These are phyloP conservation scores for Clathrus columnatus DNA, from an alignment of 768 basidiomycete genomes.

Conservation along the genomic window DNA sequence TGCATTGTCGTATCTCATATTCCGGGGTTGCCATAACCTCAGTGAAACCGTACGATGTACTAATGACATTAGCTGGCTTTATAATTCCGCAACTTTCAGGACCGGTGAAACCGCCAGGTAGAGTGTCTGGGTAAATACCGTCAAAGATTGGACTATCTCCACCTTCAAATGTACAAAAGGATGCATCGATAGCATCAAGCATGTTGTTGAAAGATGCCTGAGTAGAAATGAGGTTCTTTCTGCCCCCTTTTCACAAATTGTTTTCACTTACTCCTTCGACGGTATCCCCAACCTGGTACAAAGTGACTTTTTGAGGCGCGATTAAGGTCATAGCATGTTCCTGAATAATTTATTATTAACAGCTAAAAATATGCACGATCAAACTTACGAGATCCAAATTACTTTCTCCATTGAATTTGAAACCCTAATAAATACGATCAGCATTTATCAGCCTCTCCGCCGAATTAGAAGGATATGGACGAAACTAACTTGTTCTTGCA, in stretches of 20 bases:
- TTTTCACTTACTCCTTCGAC: constrained; percentile 25
- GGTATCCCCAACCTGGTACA: constrained; percentile 39
- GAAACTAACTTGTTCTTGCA: constrained; percentile 20
- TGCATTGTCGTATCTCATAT: constrained; percentile 1
- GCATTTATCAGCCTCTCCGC: not conserved
- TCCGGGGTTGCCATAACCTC: constrained; percentile 28
- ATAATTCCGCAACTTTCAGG: constrained; percentile 30
- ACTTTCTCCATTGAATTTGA: constrained; percentile 53
- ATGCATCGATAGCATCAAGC: constrained; percentile 37
- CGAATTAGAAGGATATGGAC: not conserved
- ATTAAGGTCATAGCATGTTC: constrained; percentile 20
- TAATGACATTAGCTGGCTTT: constrained; percentile 33
- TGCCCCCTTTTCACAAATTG: constrained; percentile 2
- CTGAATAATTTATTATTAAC: not conserved
- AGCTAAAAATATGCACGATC: not conserved
- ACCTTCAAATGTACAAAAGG: constrained; percentile 36
- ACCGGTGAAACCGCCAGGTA: constrained; percentile 28
- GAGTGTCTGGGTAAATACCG: constrained; percentile 26
- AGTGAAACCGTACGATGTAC: constrained; percentile 31
- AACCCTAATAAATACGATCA: too few relatives aligned
- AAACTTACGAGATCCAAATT: constrained; percentile 46
- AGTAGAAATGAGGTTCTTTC: not conserved
- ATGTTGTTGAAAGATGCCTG: constrained; percentile 39
- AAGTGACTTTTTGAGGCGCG: constrained; percentile 29
- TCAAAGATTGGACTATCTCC: constrained; percentile 28